Evolutionary conservation across 495 filamentous ascomycete genomes (phyloP), one percentile per base, ranked within the genome.

Genomic region (Podospora anserina): DNA sequence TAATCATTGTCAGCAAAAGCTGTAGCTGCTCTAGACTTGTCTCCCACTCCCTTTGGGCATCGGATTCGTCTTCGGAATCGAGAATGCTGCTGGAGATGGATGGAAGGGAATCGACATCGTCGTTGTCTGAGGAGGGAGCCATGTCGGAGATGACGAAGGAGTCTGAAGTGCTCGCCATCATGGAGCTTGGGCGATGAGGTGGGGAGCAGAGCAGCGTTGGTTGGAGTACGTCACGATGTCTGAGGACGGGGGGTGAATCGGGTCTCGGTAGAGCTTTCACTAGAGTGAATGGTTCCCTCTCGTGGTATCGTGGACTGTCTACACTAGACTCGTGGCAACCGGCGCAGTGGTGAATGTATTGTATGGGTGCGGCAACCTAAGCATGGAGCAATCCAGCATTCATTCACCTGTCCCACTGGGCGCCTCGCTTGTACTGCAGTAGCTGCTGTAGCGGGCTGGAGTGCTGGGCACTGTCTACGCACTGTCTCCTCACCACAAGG

Each of bases 41-140:
- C 70, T 92, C 89, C 95, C 95, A 99, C 78, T 99, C 94, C 20
- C 84, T 85, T 77, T 99, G 94, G 19, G 95, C 95, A 74, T 96
- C 92, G 30, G 88, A 90, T 70, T 88, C 82, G 18, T 82, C 78
- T 0, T 88, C 82, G n/a, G 83, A 80, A 65, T 83, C 81, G 64
- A 89, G 88, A 49, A 83, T 81, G 30, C 85, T 81, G 70, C 87
- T 90, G 49, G 88, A 85, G 67, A 88, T 86, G 60, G 91, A 94
- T 49, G 92, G 90, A 3, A 96, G 85, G 16, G 92, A 95, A 69
- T 92, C 90, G 74, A 93, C 76, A 61, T 86, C 82, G 65, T 84
- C 84, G 70, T 85, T 81, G 65, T 85, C 84, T 69, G 79, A 77
- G 19, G 77, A 74, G 11, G 78, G 68, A 28, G 73, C 70, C 66